Conservation (phyloP, 371 early-diverging fungal species). For the Nematocida sp. region DNA sequence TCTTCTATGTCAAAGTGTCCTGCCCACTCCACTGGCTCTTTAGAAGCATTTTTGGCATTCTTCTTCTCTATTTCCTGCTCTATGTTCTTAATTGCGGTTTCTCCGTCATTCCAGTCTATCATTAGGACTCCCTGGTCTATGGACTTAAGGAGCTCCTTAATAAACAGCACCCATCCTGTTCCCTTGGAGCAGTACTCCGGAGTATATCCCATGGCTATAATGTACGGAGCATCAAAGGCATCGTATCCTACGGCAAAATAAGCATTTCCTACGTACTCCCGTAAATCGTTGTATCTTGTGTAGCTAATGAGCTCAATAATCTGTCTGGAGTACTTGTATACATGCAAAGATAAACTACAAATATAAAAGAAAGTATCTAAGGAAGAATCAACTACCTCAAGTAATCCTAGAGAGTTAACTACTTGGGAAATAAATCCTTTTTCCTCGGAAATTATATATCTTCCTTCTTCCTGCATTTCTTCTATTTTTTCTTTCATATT, state of each 20-base stretch:
- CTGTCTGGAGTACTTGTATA: slow-evolving; percentile 48
- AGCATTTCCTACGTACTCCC: slow-evolving; percentile 47
- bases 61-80: slow-evolving; percentile 25
- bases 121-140: slow-evolving; percentile 39
- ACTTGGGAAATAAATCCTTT: slow-evolving; percentile 32
- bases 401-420: slow-evolving; percentile 6
- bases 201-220: slow-evolving; percentile 21
- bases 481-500: slow-evolving; percentile 42
- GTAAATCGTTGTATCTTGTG: slow-evolving; percentile 40
- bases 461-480: slow-evolving; percentile 21
- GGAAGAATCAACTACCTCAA: slow-evolving; percentile 19
- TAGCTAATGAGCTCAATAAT: slow-evolving; percentile 24
- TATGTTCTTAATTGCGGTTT: slow-evolving; percentile 26
- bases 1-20: slow-evolving; percentile 55
- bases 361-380: slow-evolving; percentile 41
- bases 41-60: background rate
- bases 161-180: slow-evolving; percentile 43
- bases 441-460: slow-evolving; percentile 16
- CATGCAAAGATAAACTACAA: slow-evolving; percentile 22
- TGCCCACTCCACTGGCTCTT: slow-evolving; percentile 1
- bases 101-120: slow-evolving; percentile 49
- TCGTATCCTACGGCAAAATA: slow-evolving; percentile 44
- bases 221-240: slow-evolving; percentile 51
- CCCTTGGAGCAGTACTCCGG: slow-evolving; percentile 49
- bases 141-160: slow-evolving; percentile 34